A percentile compares a stretch with the other conserved stretches of the same genome.
Conservation (phyloP, 148 eudicot genomes). For the Rhododendron mucronatum region DNA sequence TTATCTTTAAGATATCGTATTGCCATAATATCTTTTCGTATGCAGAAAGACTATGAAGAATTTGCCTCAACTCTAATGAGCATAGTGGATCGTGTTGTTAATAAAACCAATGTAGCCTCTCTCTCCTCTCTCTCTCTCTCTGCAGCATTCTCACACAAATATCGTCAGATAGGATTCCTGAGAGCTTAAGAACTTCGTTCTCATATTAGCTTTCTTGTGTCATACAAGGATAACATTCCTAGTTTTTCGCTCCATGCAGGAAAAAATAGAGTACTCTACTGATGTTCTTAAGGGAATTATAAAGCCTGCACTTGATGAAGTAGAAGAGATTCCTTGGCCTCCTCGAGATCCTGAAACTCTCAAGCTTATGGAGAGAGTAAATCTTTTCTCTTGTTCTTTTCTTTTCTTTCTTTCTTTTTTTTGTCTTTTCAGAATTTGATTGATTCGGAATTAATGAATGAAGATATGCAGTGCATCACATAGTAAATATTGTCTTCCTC, state of each 20-base stretch:
- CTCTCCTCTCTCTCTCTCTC: slow-evolving; percentile 15
- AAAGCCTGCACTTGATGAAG: slow-evolving; percentile 64
- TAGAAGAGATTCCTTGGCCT: slow-evolving; percentile 83
- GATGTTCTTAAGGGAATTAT: slow-evolving; percentile 87
- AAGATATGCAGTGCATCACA: neutral
- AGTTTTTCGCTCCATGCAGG: slow-evolving; percentile 39
- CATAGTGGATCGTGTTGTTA: slow-evolving; percentile 80
- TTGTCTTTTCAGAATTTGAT: neutral
- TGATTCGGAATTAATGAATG: neutral
- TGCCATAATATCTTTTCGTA: slow-evolving; percentile 5
- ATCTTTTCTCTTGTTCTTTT: neutral
- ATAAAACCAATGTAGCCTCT: slow-evolving; percentile 67
- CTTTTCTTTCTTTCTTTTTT: neutral
- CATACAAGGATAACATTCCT: neutral
- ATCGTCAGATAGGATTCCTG: slow-evolving; percentile 4
- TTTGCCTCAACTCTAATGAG: slow-evolving; percentile 78
- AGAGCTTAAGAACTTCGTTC: neutral
- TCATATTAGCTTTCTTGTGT: slow-evolving; percentile 1
- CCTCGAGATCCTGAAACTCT: slow-evolving; percentile 82
- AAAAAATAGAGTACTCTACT: slow-evolving; percentile 86
- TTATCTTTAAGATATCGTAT: neutral
- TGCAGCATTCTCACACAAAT: neutral
- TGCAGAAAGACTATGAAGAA: slow-evolving; percentile 97
- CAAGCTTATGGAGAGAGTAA: slow-evolving; percentile 68
- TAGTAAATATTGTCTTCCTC: neutral